Conservation (phyloP, 2,329 filamentous ascomycete species). For the Paecilomyces sp. region DNA sequence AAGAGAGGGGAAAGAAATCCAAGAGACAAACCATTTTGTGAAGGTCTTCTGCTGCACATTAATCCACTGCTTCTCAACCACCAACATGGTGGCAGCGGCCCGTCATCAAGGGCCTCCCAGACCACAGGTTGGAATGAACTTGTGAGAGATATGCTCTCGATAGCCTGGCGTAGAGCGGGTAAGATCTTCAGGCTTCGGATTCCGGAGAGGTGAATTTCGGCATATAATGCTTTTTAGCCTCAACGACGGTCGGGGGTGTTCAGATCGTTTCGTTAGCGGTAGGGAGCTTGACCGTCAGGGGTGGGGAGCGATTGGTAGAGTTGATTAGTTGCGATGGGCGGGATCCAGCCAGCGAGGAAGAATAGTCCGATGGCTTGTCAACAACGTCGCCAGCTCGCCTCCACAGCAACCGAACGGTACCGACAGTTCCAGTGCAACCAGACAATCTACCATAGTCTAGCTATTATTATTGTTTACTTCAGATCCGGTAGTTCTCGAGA, state of each 20-base stretch:
- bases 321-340: neutral
- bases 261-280: neutral
- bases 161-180: conserved; percentile 10
- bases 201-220: neutral
- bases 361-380: conserved; percentile 7
- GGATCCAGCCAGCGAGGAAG: too few relatives aligned
- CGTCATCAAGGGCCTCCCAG: conserved; percentile 22
- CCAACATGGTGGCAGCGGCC: conserved; percentile 32
- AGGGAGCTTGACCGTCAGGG: neutral
- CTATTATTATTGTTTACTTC: too few relatives aligned
- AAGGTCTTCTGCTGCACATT: conserved; percentile 97
- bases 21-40: conserved; percentile 71
- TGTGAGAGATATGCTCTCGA: neutral
- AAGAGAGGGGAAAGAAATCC: neutral
- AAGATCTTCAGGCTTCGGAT: conserved; percentile 11
- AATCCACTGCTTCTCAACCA: conserved; percentile 57
- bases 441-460: too few relatives aligned
- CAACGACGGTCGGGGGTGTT: neutral
- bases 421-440: too few relatives aligned
- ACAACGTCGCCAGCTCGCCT: conserved; percentile 12
- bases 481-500: too few relatives aligned
- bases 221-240: neutral
- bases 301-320: neutral
- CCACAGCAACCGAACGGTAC: conserved; percentile 14
- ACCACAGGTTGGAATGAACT: neutral